Conservation (phyloP, 2,329 filamentous ascomycete genomes). For the Fusarium neocosmosporiellum region DNA sequence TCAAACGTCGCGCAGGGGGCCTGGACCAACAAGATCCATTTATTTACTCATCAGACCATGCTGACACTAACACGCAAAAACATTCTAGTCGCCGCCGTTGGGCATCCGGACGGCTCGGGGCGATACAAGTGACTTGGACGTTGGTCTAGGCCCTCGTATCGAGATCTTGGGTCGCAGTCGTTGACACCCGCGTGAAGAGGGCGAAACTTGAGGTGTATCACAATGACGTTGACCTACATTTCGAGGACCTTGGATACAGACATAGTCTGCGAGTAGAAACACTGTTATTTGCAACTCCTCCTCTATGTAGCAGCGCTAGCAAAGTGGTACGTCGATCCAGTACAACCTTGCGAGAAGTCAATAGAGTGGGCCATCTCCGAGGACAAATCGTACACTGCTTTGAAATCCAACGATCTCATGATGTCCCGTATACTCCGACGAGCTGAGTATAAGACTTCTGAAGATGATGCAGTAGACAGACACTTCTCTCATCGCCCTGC, state of each 20-base stretch:
- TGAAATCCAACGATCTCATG: constrained; percentile 21
- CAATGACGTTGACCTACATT: background rate
- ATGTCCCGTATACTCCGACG: background rate
- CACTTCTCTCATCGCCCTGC: background rate
- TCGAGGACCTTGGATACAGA: background rate
- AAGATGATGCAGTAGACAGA: background rate
- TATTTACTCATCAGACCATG: background rate
- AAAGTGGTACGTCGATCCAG: background rate
- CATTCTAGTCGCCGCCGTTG: background rate
- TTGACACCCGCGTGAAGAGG: background rate
- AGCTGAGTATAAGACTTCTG: background rate
- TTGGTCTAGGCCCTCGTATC: background rate
- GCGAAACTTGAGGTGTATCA: background rate
- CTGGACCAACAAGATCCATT: background rate
- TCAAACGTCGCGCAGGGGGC: background rate
- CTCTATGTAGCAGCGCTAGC: background rate
- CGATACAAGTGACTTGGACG: background rate
- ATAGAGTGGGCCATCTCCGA: background rate
- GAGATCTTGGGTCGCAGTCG: background rate
- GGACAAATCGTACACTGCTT: constrained; percentile 6
- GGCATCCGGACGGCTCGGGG: background rate
- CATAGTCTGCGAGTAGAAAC: background rate
- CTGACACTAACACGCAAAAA: background rate
- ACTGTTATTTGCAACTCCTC: constrained; percentile 8
- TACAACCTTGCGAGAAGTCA: background rate